Evolutionary conservation across 202 grass and related monocot genomes (phyloP).

Genomic region (Carex sylvatica): DNA sequence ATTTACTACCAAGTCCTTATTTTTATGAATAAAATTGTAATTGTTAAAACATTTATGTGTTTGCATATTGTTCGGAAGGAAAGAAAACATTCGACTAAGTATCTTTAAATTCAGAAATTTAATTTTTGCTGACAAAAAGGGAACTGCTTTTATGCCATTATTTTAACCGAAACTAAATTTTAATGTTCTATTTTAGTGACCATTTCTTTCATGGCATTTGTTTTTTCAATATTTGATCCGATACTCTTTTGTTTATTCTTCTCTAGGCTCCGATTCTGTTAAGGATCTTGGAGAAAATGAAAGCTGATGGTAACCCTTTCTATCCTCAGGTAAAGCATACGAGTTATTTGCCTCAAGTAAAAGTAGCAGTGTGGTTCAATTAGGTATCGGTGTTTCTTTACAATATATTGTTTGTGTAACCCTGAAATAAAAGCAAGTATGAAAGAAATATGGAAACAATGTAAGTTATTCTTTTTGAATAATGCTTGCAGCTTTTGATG

Average conservation of each 20-base stretch:
- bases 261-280: slow-evolving; percentile 72
- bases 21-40: not conserved
- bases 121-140: not conserved
- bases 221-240: not conserved
- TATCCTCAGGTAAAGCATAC: slow-evolving; percentile 70
- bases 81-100: not conserved
- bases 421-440: not conserved
- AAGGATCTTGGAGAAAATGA: slow-evolving; percentile 62
- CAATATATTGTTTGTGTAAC: not conserved
- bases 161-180: too few species aligned
- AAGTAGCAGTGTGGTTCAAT: not conserved
- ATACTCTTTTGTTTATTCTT: not conserved
- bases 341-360: not conserved
- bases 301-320: slow-evolving; percentile 38
- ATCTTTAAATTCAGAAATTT: not conserved
- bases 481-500: slow-evolving; percentile 71
- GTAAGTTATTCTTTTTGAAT: slow-evolving; percentile 59
- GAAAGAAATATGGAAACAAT: slow-evolving; percentile 14
- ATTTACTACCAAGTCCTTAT: not conserved
- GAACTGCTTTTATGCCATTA: not conserved
- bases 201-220: not conserved
- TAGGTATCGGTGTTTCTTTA: not conserved
- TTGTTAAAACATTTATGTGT: not conserved
- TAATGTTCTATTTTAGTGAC: not conserved
- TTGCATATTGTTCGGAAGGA: slow-evolving; percentile 7